These are phyloP conservation scores for Nemania sp. DNA, from an alignment of 2,329 filamentous ascomycete genomes.

Conservation along the genomic window DNA sequence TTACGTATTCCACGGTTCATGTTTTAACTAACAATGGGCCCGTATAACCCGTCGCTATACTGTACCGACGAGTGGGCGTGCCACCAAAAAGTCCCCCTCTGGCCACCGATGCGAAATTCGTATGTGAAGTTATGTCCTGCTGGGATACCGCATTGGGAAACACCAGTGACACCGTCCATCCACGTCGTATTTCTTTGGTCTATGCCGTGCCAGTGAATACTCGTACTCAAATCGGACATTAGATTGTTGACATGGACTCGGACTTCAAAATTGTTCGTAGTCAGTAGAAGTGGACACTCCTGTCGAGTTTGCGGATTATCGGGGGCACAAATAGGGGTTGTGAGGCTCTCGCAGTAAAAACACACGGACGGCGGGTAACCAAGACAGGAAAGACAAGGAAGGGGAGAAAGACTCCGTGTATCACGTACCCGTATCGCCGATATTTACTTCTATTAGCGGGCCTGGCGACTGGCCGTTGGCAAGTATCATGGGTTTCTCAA, in stretches of 20 bases:
- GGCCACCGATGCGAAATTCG: conserved; percentile 56
- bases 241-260: conserved; percentile 47
- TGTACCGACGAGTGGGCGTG: conserved; percentile 66
- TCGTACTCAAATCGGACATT: conserved; percentile 48
- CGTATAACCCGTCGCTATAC: conserved; percentile 68
- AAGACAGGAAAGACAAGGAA: not conserved
- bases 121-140: conserved; percentile 62
- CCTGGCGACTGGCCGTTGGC: conserved; percentile 50
- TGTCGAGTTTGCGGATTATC: not conserved
- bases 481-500: conserved; percentile 45
- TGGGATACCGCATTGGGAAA: conserved; percentile 64
- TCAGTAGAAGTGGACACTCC: not conserved
- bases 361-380: too few relatives aligned
- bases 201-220: conserved; percentile 72
- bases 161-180: conserved; percentile 68
- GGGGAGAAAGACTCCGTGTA: not conserved
- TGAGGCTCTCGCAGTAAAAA: not conserved
- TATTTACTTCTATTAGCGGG: conserved; percentile 50
- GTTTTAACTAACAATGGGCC: conserved; percentile 54
- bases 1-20: not conserved
- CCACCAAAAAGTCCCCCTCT: conserved; percentile 54
- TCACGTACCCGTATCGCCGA: conserved; percentile 44
- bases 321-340: not conserved
- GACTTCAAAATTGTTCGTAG: conserved; percentile 27
- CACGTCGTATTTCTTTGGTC: conserved; percentile 65